Base-by-base conservation (phyloP, 352 stramenopile genomes). In the Globisporangium heterothallicum region DNA sequence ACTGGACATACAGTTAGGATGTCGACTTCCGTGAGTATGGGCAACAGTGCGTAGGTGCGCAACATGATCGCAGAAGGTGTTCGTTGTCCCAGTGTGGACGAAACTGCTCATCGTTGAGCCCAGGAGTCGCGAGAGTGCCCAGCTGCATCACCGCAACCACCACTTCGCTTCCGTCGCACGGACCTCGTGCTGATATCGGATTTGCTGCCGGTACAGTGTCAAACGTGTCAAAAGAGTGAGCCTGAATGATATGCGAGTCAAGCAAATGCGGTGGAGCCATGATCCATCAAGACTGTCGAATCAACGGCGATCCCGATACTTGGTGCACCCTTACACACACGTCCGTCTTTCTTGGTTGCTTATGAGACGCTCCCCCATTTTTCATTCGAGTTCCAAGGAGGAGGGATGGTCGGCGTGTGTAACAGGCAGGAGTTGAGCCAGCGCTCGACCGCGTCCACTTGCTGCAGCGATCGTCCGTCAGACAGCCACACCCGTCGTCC, bases 311-410 rank as follows among this genome's bases (percentile, higher is more conserved):
- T 3, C n/a, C n/a, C n/a, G n/a, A n/a, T n/a, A n/a, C n/a, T 36
- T 36, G 30, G 30, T 36, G 30, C 30, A 36, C 32, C 6, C 32
- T 38, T 38, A n/a, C 32, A 18, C 32, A 38, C 32, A 16, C 32
- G 21, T 16, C 26, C 9, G 44, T 35, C 45, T 38, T 38, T 38
- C 32, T n/a, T 38, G 32, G 12, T 38, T 36, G 30, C 32, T 38
- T 34, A 42, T 52, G 45, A 52, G 45, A 52, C 45, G 45, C 30
- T 52, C 45, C 13, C 22, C 25, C 21, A 42, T 29, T 42, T 52
- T 52, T 42, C 29, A 42, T 52, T 52, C 30, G 45, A 38, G 32
- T 36, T 36, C 30, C 30, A 8, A 36, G 30, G 16, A 8, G 30
- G 30, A 36, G 30, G 21, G 42, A 48, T 1, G 8, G 18, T n/a